Conservation (phyloP, 805 yeast genomes). For the Maudiozyma saulgeensis region DNA sequence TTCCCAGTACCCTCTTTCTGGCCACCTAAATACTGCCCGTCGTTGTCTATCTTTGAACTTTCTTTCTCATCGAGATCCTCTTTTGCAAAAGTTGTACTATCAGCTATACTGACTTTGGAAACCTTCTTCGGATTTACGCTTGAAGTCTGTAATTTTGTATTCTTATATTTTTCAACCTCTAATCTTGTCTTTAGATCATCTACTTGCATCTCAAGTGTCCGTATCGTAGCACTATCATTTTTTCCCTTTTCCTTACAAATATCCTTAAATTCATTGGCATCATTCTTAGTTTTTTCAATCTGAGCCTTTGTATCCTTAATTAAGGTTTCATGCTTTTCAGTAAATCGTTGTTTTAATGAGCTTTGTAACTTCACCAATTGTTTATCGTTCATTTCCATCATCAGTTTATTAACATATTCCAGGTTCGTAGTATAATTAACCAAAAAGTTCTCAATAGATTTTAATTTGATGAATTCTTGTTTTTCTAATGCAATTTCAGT, state of each 20-base stretch:
- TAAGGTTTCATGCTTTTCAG: slow-evolving; percentile 19
- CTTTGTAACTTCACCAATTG: slow-evolving; percentile 22
- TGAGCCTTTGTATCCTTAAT: slow-evolving; percentile 15
- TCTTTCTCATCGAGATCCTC: not conserved
- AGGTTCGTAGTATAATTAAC: slow-evolving; percentile 35
- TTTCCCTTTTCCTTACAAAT: slow-evolving; percentile 6
- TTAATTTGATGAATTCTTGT: slow-evolving; percentile 47
- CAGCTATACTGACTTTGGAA: not conserved
- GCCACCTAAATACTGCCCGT: not conserved
- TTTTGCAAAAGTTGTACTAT: not conserved
- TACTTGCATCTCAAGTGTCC: slow-evolving; percentile 18
- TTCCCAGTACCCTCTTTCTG: not conserved
- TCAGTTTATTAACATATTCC: slow-evolving; percentile 23
- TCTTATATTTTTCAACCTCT: slow-evolving; percentile 28
- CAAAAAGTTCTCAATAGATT: slow-evolving; percentile 46
- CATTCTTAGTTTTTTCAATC: slow-evolving; percentile 11
- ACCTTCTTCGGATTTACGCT: not conserved
- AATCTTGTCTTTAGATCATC: slow-evolving; percentile 27
- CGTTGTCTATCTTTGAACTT: not conserved
- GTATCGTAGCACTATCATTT: slow-evolving; percentile 11
- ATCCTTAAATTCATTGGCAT: slow-evolving; percentile 10
- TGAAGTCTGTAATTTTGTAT: slow-evolving; percentile 9
- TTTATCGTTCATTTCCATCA: slow-evolving; percentile 27
- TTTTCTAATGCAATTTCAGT: slow-evolving; percentile 48
- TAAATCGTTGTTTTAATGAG: slow-evolving; percentile 21